Evolutionary conservation across 2,329 filamentous ascomycete species (phyloP).

Genomic region (Paraconiothyrium brasiliense): DNA sequence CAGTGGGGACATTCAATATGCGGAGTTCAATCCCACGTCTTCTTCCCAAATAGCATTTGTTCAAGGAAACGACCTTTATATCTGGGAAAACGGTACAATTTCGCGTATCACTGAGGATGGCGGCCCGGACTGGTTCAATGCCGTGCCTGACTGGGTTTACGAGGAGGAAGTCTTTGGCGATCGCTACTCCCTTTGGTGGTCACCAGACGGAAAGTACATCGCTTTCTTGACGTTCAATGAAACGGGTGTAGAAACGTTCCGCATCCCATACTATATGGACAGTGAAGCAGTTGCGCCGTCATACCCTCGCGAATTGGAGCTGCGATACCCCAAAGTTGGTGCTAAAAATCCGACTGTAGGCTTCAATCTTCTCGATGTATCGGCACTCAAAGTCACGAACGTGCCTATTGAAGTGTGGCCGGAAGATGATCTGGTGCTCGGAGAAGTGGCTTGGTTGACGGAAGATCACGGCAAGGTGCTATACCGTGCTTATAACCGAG

Average conservation of each 20-base stretch:
- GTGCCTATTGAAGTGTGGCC: conserved; percentile 67
- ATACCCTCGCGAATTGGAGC: conserved; percentile 69
- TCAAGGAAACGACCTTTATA: conserved; percentile 71
- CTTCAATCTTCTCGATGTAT: conserved; percentile 67
- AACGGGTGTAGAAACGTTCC: conserved; percentile 73
- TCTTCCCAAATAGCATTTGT: conserved; percentile 73
- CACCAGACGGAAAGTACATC: conserved; percentile 64
- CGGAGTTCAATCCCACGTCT: conserved; percentile 64
- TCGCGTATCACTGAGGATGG: conserved; percentile 68
- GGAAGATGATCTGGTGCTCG: conserved; percentile 69
- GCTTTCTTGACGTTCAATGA: conserved; percentile 69
- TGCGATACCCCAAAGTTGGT: conserved; percentile 75
- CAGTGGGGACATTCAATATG: conserved; percentile 72
- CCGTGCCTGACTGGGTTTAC: conserved; percentile 72
- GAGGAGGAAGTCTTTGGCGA: conserved; percentile 67
- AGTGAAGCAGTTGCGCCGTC: conserved; percentile 64
- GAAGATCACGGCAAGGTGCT: conserved; percentile 68
- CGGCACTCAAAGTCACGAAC: conserved; percentile 54
- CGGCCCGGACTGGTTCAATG: conserved; percentile 70
- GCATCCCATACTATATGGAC: conserved; percentile 73
- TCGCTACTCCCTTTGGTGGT: conserved; percentile 65
- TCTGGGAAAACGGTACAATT: conserved; percentile 64
- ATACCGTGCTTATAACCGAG: conserved; percentile 73
- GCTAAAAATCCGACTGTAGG: conserved; percentile 72
- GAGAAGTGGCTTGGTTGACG: conserved; percentile 74